Percentiles rank a stretch among this genome's conserved stretches.
These are phyloP conservation scores for Ganoderma leucocontextum DNA, from an alignment of 1,284 basidiomycete species.

Conservation along the genomic window DNA sequence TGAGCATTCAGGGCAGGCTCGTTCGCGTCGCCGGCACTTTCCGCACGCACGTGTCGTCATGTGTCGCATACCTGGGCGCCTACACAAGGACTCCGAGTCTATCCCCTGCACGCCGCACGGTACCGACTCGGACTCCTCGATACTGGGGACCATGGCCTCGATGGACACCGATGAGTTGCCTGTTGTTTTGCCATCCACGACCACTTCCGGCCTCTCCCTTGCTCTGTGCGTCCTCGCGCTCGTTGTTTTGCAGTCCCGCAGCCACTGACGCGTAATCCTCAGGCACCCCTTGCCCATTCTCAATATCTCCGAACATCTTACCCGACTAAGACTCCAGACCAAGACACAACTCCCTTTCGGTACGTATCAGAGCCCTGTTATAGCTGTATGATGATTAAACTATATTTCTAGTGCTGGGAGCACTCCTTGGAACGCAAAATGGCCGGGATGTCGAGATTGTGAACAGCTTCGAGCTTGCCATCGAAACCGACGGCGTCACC, in stretches of 20 bases:
- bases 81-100: slow-evolving; percentile 40
- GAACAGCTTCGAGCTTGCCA: slow-evolving; percentile 92
- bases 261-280: slow-evolving; percentile 27
- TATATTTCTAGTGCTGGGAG: slow-evolving; percentile 79
- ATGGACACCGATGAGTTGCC: slow-evolving; percentile 83
- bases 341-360: slow-evolving; percentile 70
- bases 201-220: slow-evolving; percentile 73
- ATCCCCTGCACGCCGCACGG: slow-evolving; percentile 49
- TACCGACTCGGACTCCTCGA: slow-evolving; percentile 51
- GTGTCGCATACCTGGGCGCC: slow-evolving; percentile 40
- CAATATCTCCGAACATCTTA: slow-evolving; percentile 96
- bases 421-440: slow-evolving; percentile 92
- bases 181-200: slow-evolving; percentile 73
- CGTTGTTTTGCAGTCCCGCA: neutral
- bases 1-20: slow-evolving; percentile 42
- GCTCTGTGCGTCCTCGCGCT: slow-evolving; percentile 62
- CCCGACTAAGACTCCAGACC: slow-evolving; percentile 81
- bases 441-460: slow-evolving; percentile 96
- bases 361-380: slow-evolving; percentile 41
- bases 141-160: slow-evolving; percentile 57
- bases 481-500: slow-evolving; percentile 58
- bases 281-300: slow-evolving; percentile 97
- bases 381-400: slow-evolving; percentile 8
- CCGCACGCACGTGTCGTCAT: slow-evolving; percentile 47
- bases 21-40: slow-evolving; percentile 36